Base-by-base conservation (phyloP, 768 basidiomycete genomes). In the Strobilomyces dryophilus region DNA sequence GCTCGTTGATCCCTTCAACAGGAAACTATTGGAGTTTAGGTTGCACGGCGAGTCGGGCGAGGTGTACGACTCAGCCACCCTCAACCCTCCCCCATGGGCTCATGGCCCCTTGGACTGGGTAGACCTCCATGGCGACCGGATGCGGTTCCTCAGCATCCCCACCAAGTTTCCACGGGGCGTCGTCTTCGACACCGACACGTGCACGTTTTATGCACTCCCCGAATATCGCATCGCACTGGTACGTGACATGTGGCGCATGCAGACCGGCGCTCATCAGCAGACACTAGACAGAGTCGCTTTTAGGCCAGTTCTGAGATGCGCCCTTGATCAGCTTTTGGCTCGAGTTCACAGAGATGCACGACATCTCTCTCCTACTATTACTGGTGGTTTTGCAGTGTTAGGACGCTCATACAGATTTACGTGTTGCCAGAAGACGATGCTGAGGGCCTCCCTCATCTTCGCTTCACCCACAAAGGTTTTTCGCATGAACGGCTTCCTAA, bases 401-500 rank as follows among this genome's bases (percentile, higher is more conserved):
- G 5, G 36, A 36, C 36, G 15, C 11, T 43, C 8, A 14, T 53
- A 6, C 48, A 50, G 9, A 20, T 20, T 15, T 50, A 53, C 36
- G n/a, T 26, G 5, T 15, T 54, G 24, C 44, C 50, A 12, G 20
- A 20, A 1, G 26, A 31, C 18, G 12, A 34, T 34, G 10, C 32
- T 10, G 40, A 7, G 7, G 10, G 9, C 11, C 9, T 10, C n/a
- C 8, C 11, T 10, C 3, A 1, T 11, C 24, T 54, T 40, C 17
- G 17, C 8, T 36, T 44, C 27, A 51, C 57, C 11, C 45, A 51
- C 24, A 31, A 54, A 45, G 34, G 43, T 7, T 0, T 18, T 8
- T 0, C 8, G 10, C 0, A 34, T 1, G 0, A 1, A 1, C 0
- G 8, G 1, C 4, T 41, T 10, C 1, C 1, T 1, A 1, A 17